Evolutionary conservation across 257 asterid genomes (phyloP), one percentile per base, ranked within the genome.

Genomic region (Solanum rostratum): DNA sequence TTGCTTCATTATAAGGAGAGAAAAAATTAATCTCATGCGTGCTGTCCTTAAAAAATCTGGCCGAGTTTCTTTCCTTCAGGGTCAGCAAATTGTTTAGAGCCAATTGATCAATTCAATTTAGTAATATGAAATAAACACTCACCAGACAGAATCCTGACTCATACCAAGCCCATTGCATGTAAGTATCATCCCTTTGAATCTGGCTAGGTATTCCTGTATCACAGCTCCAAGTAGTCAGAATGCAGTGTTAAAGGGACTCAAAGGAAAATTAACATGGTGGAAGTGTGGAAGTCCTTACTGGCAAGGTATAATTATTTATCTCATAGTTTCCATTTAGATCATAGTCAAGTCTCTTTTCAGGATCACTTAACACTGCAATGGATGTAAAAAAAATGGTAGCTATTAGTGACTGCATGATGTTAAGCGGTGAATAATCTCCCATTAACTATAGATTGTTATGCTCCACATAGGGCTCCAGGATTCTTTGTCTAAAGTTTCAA

Each of bases 81-180:
- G 65, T 24, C 11, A n/a, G 80, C 80, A 78, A 63, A 50, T 78
- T 78, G 37, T 50, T 50, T 29, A 78, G 24, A 27, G 46, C 46
- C 82, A 78, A 78, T 29, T 27, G 63, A 78, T 18, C 11, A 50
- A 27, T 78, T 50, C 63, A 13, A 86, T 60, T 37, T 53, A 69
- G 69, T 76, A 49, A 76, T 49, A 45, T 49, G 82, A 76, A 29
- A 19, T 10, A 80, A 45, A 74, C 90, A 19, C 83, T 81, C 86
- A 92, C 93, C 92, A 88, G 74, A 87, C 89, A 82, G 93, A 89
- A 13, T 88, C 83, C 87, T 88, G 90, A 83, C 88, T 88, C 70
- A 93, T 92, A 54, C 97, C 97, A 84, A 93, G 97, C 79, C 95
- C 95, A 82, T 93, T 93, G 81, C 92, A 91, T 78, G 94, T 93